A percentile compares a stretch with the other conserved stretches of the same genome.
Evolutionary conservation across 164 flowering plant species (phyloP).

Genomic region (Dillenia suffruticosa): DNA sequence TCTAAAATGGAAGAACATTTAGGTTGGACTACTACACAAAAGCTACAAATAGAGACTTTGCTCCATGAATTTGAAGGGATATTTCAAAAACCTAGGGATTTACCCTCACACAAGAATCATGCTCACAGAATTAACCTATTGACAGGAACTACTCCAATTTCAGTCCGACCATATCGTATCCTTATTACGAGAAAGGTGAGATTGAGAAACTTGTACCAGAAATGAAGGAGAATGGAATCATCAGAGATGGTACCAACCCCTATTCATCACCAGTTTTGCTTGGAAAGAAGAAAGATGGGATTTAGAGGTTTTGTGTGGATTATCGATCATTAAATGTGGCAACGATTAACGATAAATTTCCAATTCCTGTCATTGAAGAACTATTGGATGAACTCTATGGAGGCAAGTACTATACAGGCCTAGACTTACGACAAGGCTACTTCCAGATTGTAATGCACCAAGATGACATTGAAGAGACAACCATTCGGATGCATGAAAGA

Average conservation of each 20-base stretch:
- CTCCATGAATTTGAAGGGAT: background rate
- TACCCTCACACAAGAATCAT: background rate
- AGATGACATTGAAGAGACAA: background rate
- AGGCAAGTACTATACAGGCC: background rate
- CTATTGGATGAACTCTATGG: background rate
- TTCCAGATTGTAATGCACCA: background rate
- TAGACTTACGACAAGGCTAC: conserved; percentile 3
- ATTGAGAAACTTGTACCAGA: background rate
- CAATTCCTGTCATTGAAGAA: conserved; percentile 7
- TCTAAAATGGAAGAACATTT: too few relatives aligned
- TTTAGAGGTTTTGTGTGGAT: conserved; percentile 5
- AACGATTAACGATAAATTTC: conserved; percentile 3
- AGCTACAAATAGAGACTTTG: background rate
- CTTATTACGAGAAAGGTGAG: background rate
- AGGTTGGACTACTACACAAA: background rate
- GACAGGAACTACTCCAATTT: background rate
- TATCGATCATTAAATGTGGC: background rate
- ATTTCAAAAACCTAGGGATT: background rate
- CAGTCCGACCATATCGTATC: conserved; percentile 3
- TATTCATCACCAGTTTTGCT: background rate
- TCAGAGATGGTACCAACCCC: background rate
- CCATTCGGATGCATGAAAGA: background rate
- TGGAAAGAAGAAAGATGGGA: conserved; percentile 1
- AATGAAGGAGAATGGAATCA: background rate
- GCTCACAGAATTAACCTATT: background rate